Evolutionary conservation across 805 yeast genomes (phyloP).

Genomic region (Metschnikowia peoriensis): DNA sequence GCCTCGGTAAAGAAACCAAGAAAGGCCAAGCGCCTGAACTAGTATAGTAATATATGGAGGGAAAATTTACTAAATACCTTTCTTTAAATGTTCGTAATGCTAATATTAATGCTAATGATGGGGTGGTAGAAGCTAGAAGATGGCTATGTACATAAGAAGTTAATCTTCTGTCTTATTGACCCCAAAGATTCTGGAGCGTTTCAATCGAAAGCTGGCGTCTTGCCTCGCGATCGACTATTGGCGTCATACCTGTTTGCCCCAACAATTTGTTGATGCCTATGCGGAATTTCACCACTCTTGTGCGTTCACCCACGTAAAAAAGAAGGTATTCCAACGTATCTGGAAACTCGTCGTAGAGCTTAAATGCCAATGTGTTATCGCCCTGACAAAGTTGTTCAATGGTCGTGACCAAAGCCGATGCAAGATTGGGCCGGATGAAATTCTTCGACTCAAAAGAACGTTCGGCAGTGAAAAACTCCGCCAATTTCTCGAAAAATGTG

Average conservation of each 20-base stretch:
- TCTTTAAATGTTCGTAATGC: no score
- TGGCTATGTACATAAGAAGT: no score
- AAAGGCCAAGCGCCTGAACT: background rate
- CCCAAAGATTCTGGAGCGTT: conserved; percentile 20
- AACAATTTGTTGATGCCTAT: conserved; percentile 20
- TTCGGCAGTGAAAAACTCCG: conserved; percentile 34
- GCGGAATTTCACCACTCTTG: conserved; percentile 23
- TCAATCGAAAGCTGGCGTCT: conserved; percentile 25
- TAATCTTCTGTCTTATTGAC: background rate
- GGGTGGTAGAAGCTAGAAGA: no score
- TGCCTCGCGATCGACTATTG: conserved; percentile 20
- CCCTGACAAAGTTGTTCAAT: conserved; percentile 20
- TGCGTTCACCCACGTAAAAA: conserved; percentile 20
- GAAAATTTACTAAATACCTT: no score
- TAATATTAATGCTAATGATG: background rate
- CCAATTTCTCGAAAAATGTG: conserved; percentile 21
- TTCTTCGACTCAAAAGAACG: conserved; percentile 22
- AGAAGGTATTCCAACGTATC: conserved; percentile 31
- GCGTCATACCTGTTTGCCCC: conserved; percentile 6
- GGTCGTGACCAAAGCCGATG: conserved; percentile 17
- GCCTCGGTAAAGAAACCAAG: conserved; percentile 21
- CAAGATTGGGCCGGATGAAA: conserved; percentile 21
- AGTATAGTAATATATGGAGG: background rate
- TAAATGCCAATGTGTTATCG: conserved; percentile 22
- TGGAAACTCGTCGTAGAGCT: conserved; percentile 34